Percentiles rank a stretch among this genome's conserved stretches.
Conservation (phyloP, 768 basidiomycete species). For the Rhodotorula kratochvilovae region DNA sequence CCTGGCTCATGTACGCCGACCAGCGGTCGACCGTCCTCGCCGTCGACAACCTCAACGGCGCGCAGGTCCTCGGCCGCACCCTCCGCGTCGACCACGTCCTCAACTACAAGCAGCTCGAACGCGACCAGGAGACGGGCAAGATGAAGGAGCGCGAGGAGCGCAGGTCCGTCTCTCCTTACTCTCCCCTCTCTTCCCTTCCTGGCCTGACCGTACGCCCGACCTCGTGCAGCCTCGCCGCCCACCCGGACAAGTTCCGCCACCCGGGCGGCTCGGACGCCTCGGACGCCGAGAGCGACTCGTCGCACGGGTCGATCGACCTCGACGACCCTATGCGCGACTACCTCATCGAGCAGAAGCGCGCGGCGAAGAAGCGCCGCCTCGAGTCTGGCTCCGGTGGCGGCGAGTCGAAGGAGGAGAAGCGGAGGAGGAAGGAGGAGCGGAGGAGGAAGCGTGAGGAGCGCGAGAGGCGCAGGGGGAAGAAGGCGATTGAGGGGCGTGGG, state of each 20-base stretch:
- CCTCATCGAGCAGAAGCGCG: slow-evolving; percentile 60
- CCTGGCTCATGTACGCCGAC: slow-evolving; percentile 98
- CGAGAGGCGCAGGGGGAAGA: slow-evolving; percentile 19
- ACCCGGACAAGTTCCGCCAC: slow-evolving; percentile 43
- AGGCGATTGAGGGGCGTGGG: slow-evolving; percentile 5
- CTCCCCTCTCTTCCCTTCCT: neutral
- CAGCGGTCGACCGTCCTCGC: slow-evolving; percentile 92
- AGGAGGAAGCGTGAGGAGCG: slow-evolving; percentile 47
- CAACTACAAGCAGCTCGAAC: slow-evolving; percentile 81
- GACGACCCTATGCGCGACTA: slow-evolving; percentile 99
- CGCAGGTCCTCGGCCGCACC: slow-evolving; percentile 75
- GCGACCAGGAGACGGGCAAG: slow-evolving; percentile 74
- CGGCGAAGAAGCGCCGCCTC: slow-evolving; percentile 68
- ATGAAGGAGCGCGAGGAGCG: slow-evolving; percentile 78
- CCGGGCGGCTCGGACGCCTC: slow-evolving; percentile 47
- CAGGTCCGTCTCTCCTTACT: slow-evolving; percentile 56
- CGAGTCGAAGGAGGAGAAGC: slow-evolving; percentile 64
- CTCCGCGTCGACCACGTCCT: slow-evolving; percentile 82
- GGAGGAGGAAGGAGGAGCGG: slow-evolving; percentile 22
- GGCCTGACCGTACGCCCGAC: neutral
- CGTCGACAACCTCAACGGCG: slow-evolving; percentile 97
- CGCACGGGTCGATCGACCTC: slow-evolving; percentile 69
- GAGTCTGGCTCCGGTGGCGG: slow-evolving; percentile 77
- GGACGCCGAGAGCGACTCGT: slow-evolving; percentile 60
- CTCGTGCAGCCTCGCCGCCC: slow-evolving; percentile 16